phyloP scores from a whole-genome alignment of 2,329 filamentous ascomycete genomes.

The Hypoxylon sp. region DNA sequence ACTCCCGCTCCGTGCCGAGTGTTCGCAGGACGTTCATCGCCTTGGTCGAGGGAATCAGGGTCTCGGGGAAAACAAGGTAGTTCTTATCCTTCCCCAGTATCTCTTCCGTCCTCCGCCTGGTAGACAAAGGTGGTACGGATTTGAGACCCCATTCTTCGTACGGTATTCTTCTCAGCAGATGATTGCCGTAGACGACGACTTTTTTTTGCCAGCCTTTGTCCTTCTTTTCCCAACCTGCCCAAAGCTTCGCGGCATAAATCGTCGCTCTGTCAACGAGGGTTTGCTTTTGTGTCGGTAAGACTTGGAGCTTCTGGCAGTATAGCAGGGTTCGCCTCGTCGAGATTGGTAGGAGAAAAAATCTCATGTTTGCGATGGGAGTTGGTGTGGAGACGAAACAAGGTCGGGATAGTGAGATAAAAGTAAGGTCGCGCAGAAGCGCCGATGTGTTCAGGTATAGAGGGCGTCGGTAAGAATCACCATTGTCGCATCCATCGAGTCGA shows the following conservation, averaged over 20 bases:
- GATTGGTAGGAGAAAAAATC: constrained; percentile 92
- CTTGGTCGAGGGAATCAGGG: constrained; percentile 72
- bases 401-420: constrained; percentile 1
- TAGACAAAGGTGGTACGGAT: constrained; percentile 85
- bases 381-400: background rate
- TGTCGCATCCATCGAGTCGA: constrained; percentile 9
- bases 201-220: constrained; percentile 89
- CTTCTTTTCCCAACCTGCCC: constrained; percentile 88
- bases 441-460: constrained; percentile 25
- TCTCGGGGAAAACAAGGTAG: constrained; percentile 80
- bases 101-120: constrained; percentile 73
- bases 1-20: constrained; percentile 83
- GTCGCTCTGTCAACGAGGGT: constrained; percentile 76
- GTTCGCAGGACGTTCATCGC: constrained; percentile 74
- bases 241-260: constrained; percentile 77
- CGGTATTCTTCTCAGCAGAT: constrained; percentile 85
- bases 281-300: constrained; percentile 63
- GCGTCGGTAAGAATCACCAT: constrained; percentile 22
- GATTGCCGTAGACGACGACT: constrained; percentile 87
- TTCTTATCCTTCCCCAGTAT: constrained; percentile 72
- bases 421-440: constrained; percentile 10
- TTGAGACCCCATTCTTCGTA: constrained; percentile 99
- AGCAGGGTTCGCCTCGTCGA: constrained; percentile 91
- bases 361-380: constrained; percentile 68
- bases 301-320: constrained; percentile 83